These are phyloP conservation scores for Coprinopsis marcescibilis DNA, from an alignment of 768 basidiomycete species.

Conservation along the genomic window DNA sequence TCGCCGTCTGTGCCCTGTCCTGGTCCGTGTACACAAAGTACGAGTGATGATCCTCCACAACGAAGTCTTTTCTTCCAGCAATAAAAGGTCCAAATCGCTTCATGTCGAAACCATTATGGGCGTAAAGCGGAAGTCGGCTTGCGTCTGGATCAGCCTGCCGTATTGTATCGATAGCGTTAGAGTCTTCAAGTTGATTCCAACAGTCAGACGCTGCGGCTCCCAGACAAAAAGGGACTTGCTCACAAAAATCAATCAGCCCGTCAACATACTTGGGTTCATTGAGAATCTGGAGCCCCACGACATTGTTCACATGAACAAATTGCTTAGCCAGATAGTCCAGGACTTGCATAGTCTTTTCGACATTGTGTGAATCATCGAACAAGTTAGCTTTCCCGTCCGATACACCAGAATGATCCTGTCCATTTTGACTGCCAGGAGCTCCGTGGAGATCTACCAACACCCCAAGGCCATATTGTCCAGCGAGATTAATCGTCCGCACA, in stretches of 20 bases:
- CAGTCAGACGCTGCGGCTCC: neutral
- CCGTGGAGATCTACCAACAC: slow-evolving; percentile 68
- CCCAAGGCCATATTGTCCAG: slow-evolving; percentile 54
- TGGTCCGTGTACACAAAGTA: slow-evolving; percentile 60
- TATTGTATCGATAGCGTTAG: slow-evolving; percentile 43
- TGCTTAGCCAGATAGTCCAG: slow-evolving; percentile 39
- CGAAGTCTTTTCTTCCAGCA: slow-evolving; percentile 48
- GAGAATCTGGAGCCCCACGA: slow-evolving; percentile 56
- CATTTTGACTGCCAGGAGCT: slow-evolving; percentile 74
- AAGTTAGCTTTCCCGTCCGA: slow-evolving; percentile 46
- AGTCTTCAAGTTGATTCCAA: slow-evolving; percentile 31
- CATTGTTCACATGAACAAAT: slow-evolving; percentile 40
- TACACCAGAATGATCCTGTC: slow-evolving; percentile 63
- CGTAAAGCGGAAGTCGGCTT: slow-evolving; percentile 49
- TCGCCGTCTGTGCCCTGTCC: slow-evolving; percentile 45
- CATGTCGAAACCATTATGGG: slow-evolving; percentile 66
- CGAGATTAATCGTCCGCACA: slow-evolving; percentile 54
- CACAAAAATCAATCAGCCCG: slow-evolving; percentile 40
- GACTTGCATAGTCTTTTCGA: slow-evolving; percentile 46
- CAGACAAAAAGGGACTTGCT: slow-evolving; percentile 17
- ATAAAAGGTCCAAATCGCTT: slow-evolving; percentile 44
- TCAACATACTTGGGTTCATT: slow-evolving; percentile 54
- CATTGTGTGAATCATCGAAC: slow-evolving; percentile 38
- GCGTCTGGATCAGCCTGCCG: slow-evolving; percentile 33
- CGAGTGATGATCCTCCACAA: slow-evolving; percentile 70